These are phyloP conservation scores for Yamadazyma nakazawae DNA, from an alignment of 805 yeast species.

Conservation along the genomic window DNA sequence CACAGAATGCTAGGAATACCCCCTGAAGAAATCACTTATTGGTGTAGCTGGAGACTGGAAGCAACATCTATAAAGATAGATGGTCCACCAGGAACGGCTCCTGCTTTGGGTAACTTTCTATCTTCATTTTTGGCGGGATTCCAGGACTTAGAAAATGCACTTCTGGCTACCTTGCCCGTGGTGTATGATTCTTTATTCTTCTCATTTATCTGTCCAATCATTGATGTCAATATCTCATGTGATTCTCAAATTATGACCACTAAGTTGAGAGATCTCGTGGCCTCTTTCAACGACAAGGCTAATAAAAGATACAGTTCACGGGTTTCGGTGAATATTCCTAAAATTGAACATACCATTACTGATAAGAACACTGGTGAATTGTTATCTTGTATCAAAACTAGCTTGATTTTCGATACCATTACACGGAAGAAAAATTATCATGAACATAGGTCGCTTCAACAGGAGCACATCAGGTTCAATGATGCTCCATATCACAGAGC, in stretches of 20 bases:
- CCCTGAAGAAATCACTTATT: slow-evolving; percentile 82
- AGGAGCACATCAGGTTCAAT: slow-evolving; percentile 59
- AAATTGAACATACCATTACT: slow-evolving; percentile 32
- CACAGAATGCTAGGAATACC: slow-evolving; percentile 93
- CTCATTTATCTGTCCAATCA: slow-evolving; percentile 48
- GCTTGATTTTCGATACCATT: slow-evolving; percentile 59
- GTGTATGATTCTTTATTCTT: slow-evolving; percentile 70
- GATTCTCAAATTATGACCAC: slow-evolving; percentile 11
- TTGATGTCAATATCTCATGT: slow-evolving; percentile 38
- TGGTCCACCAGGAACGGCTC: slow-evolving; percentile 46
- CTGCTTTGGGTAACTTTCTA: slow-evolving; percentile 41
- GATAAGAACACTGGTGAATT: slow-evolving; percentile 12
- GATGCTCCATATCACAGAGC: slow-evolving; percentile 84
- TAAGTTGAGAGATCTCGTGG: slow-evolving; percentile 21
- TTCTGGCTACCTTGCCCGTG: slow-evolving; percentile 52
- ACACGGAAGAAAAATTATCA: slow-evolving; percentile 47
- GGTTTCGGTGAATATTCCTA: slow-evolving; percentile 48
- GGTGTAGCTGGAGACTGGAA: slow-evolving; percentile 85
- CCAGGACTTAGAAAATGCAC: slow-evolving; percentile 71
- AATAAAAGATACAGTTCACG: slow-evolving; percentile 61
- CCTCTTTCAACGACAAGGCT: slow-evolving; percentile 66
- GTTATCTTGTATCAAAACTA: slow-evolving; percentile 49
- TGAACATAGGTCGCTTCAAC: slow-evolving; percentile 52
- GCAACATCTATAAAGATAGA: slow-evolving; percentile 56
- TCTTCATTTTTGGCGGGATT: slow-evolving; percentile 59